phyloP scores from a whole-genome alignment of 495 filamentous ascomycete genomes.

The Lindgomyces ingoldianus region DNA sequence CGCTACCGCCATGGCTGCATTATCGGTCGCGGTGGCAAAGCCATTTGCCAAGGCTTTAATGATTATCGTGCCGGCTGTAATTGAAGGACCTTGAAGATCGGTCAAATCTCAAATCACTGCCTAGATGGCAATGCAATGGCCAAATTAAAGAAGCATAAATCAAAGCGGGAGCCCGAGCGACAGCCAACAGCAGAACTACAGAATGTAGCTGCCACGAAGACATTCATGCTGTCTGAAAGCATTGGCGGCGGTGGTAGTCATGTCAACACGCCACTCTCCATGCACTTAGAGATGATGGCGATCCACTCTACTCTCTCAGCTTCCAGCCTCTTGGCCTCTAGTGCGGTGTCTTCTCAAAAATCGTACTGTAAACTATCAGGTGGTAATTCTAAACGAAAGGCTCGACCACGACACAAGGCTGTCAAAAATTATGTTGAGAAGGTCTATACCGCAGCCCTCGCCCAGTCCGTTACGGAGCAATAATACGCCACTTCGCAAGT shows the following conservation, averaged over 20 bases:
- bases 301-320: constrained; percentile 54
- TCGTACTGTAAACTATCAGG: constrained; percentile 53
- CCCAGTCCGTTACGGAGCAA: constrained; percentile 33
- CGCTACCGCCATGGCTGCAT: constrained; percentile 54
- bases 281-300: constrained; percentile 61
- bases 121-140: constrained; percentile 40
- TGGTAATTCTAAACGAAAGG: constrained; percentile 51
- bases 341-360: constrained; percentile 50
- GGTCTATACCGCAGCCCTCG: constrained; percentile 44
- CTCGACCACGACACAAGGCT: constrained; percentile 45
- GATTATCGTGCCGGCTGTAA: constrained; percentile 52
- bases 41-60: constrained; percentile 55
- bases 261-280: constrained; percentile 50
- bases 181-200: constrained; percentile 24
- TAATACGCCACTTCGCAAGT: constrained; percentile 41
- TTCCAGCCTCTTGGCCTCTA: constrained; percentile 48
- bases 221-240: constrained; percentile 42
- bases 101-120: constrained; percentile 40
- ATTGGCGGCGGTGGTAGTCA: constrained; percentile 36
- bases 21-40: constrained; percentile 55
- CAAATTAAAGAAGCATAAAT: constrained; percentile 43
- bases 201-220: constrained; percentile 9
- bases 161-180: constrained; percentile 22
- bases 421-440: constrained; percentile 51
- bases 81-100: constrained; percentile 54